Evolutionary conservation across 257 asterid species (phyloP).

Genomic region (Jaltomata sinuosa): DNA sequence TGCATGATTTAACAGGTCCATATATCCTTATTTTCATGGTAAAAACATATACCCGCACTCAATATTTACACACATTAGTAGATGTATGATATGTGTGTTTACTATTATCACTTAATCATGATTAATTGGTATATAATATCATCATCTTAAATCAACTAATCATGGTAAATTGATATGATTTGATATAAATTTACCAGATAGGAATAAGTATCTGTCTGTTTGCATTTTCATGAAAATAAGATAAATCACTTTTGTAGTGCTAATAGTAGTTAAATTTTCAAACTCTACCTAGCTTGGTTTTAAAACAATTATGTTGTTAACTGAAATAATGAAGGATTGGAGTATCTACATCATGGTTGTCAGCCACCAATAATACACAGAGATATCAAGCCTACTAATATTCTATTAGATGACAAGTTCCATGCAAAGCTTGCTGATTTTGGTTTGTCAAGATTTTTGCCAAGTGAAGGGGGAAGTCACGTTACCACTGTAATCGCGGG

Average conservation of each 20-base stretch:
- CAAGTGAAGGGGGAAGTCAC: conserved; percentile 2
- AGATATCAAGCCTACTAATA: conserved; percentile 30
- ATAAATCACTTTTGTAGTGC: too few relatives aligned
- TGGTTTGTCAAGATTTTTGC: conserved; percentile 28
- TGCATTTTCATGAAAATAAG: background rate
- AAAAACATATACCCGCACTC: too few relatives aligned
- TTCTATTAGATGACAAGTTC: conserved; percentile 13
- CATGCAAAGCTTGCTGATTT: conserved; percentile 34
- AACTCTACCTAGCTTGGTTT: too few relatives aligned
- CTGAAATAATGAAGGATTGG: background rate
- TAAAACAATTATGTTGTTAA: background rate
- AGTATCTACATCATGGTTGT: conserved; percentile 35
- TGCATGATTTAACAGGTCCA: background rate
- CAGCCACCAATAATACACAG: conserved; percentile 30
- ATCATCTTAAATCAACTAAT: too few relatives aligned
- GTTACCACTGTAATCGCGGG: conserved; percentile 16
- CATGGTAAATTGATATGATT: background rate
- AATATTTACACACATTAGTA: background rate
- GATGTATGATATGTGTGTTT: background rate
- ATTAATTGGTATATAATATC: background rate
- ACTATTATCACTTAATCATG: background rate
- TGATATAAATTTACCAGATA: background rate
- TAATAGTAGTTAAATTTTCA: too few relatives aligned
- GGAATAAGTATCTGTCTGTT: background rate
- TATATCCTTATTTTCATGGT: background rate